Evolutionary conservation across 2,329 filamentous ascomycete genomes (phyloP).

Genomic region (Ophiostoma quercus): DNA sequence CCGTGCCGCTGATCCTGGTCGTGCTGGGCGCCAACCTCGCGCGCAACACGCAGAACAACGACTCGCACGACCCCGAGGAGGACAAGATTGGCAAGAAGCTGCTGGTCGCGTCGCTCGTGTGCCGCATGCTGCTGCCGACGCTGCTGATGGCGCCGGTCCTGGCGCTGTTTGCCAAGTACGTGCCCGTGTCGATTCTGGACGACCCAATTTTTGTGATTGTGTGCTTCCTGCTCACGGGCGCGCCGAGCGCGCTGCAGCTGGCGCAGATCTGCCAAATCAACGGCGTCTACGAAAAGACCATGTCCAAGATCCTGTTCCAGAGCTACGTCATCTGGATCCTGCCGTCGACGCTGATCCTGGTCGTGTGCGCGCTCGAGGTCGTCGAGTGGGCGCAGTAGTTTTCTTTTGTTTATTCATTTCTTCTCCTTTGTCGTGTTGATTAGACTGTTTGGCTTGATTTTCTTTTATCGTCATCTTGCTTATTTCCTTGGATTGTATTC

Average conservation of each 20-base stretch:
- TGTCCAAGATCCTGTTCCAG: constrained; percentile 90
- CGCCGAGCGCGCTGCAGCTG: constrained; percentile 86
- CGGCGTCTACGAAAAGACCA: constrained; percentile 88
- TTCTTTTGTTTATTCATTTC: background rate
- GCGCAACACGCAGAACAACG: constrained; percentile 74
- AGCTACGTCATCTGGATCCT: constrained; percentile 97
- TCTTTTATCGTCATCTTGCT: background rate
- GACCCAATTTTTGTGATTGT: constrained; percentile 98
- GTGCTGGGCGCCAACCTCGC: constrained; percentile 93
- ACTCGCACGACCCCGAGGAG: constrained; percentile 65
- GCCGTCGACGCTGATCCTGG: constrained; percentile 82
- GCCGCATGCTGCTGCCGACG: constrained; percentile 88
- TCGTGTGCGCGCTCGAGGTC: constrained; percentile 86
- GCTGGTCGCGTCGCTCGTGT: constrained; percentile 76
- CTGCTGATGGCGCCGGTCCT: constrained; percentile 87
- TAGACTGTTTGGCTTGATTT: background rate
- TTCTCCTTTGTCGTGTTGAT: background rate
- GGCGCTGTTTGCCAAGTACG: constrained; percentile 80
- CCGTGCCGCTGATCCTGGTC: constrained; percentile 90
- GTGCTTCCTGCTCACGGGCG: constrained; percentile 91
- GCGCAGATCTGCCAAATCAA: constrained; percentile 99
- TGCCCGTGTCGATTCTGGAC: constrained; percentile 88
- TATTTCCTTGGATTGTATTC: constrained; percentile 1
- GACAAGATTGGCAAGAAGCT: constrained; percentile 64
- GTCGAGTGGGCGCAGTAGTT: constrained; percentile 69